Conservation (phyloP, 495 filamentous ascomycete species). For the Xylaria palmicola region DNA sequence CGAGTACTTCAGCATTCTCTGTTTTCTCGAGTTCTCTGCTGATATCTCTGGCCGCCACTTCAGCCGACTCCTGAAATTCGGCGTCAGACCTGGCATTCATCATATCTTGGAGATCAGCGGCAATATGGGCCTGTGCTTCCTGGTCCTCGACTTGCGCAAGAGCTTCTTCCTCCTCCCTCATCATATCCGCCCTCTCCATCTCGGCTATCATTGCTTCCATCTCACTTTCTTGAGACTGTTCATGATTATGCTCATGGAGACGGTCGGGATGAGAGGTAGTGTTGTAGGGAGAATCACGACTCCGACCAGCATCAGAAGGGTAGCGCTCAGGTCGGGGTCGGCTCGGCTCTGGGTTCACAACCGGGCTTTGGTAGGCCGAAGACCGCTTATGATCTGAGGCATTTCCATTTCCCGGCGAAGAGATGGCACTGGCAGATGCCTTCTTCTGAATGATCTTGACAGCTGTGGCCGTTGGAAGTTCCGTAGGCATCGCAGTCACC, state of each 20-base stretch:
- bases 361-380: conserved; percentile 37
- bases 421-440: conserved; percentile 23
- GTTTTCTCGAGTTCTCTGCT: conserved; percentile 58
- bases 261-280: conserved; percentile 12
- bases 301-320: conserved; percentile 19
- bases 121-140: conserved; percentile 48
- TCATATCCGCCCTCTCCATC: conserved; percentile 64
- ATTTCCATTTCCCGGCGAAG: conserved; percentile 30
- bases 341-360: conserved; percentile 43
- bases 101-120: conserved; percentile 43
- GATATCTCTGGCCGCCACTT: conserved; percentile 49
- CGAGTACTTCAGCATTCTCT: conserved; percentile 49
- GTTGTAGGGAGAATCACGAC: neutral
- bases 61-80: conserved; percentile 44
- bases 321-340: conserved; percentile 42
- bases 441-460: conserved; percentile 43
- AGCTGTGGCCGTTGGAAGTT: conserved; percentile 24
- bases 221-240: conserved; percentile 62
- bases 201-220: conserved; percentile 68
- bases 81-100: conserved; percentile 43
- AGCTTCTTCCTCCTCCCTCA: conserved; percentile 66
- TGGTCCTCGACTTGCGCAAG: conserved; percentile 56
- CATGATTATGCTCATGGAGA: conserved; percentile 8
- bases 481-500: conserved; percentile 20
- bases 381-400: conserved; percentile 38